A percentile compares a stretch with the other conserved stretches of the same genome.
Conservation (phyloP, 2,329 filamentous ascomycete species). For the Hypoxylon sp. region DNA sequence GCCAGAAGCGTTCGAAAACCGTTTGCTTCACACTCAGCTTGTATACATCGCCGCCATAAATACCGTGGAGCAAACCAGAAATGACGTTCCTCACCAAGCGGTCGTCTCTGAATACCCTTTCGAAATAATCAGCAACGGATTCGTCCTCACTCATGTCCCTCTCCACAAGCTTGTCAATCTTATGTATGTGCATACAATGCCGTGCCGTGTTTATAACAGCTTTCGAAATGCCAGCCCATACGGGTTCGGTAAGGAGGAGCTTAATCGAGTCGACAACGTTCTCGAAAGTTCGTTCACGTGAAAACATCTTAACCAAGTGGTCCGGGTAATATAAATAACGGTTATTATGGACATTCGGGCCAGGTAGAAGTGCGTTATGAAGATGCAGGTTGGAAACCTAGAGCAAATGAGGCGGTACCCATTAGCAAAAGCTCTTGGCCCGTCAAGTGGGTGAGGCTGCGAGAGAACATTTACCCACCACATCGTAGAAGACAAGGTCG, state of each 20-base stretch:
- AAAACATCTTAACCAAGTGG: slow-evolving; percentile 72
- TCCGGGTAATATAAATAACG: slow-evolving; percentile 93
- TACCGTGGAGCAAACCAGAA: slow-evolving; percentile 85
- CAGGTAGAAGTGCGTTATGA: slow-evolving; percentile 67
- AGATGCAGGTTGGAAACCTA: slow-evolving; percentile 73
- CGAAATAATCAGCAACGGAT: slow-evolving; percentile 78
- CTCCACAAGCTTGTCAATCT: no score
- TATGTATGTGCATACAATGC: not conserved
- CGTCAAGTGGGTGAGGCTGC: slow-evolving; percentile 37
- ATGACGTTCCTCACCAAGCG: slow-evolving; percentile 77
- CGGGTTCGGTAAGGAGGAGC: slow-evolving; percentile 47
- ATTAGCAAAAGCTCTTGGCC: slow-evolving; percentile 31
- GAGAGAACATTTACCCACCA: slow-evolving; percentile 68
- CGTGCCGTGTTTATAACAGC: slow-evolving; percentile 17
- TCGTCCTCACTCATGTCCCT: slow-evolving; percentile 69
- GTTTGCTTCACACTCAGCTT: slow-evolving; percentile 81
- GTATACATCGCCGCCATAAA: slow-evolving; percentile 91
- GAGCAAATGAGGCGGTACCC: slow-evolving; percentile 18
- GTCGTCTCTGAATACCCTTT: slow-evolving; percentile 65
- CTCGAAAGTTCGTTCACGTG: slow-evolving; percentile 5
- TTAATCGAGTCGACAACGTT: slow-evolving; percentile 30
- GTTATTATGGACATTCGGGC: slow-evolving; percentile 62
- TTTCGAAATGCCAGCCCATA: slow-evolving; percentile 47
- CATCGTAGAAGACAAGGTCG: slow-evolving; percentile 76
- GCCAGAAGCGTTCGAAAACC: slow-evolving; percentile 67